Evolutionary conservation across 192 early-diverging fungal species (phyloP).

Genomic region (Coemansia sp.): DNA sequence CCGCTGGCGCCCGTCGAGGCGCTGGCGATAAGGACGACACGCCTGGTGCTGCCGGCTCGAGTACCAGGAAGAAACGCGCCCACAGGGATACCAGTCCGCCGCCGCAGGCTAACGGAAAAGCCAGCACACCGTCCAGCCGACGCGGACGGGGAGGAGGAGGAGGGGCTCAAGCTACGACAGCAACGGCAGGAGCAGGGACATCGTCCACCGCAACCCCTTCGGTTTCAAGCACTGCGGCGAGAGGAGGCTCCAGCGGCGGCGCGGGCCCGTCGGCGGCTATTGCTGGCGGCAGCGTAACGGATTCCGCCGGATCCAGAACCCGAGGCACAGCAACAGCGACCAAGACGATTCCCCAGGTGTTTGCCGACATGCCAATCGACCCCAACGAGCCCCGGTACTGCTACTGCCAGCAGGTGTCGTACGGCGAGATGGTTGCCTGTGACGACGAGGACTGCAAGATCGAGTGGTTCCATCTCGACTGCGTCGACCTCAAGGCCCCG

Average conservation of each 20-base stretch:
- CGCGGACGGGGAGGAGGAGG: slow-evolving; percentile 13
- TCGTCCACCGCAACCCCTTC: too few species aligned
- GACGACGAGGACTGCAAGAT: slow-evolving; percentile 90
- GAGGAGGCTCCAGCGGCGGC: neutral
- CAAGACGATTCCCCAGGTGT: slow-evolving; percentile 27
- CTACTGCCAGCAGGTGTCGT: slow-evolving; percentile 93
- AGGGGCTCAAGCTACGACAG: neutral
- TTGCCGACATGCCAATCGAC: slow-evolving; percentile 80
- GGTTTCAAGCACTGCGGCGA: neutral
- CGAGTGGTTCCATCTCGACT: slow-evolving; percentile 98
- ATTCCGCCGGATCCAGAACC: slow-evolving; percentile 2
- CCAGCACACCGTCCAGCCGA: slow-evolving; percentile 19
- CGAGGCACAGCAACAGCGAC: slow-evolving; percentile 1
- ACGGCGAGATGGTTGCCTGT: slow-evolving; percentile 97
- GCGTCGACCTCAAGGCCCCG: slow-evolving; percentile 84
- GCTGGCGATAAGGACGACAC: neutral
- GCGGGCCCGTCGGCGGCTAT: slow-evolving; percentile 2
- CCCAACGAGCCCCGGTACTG: slow-evolving; percentile 98
- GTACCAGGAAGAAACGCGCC: neutral
- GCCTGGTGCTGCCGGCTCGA: neutral
- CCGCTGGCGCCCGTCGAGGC: neutral
- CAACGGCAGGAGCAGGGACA: neutral
- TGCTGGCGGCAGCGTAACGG: neutral
- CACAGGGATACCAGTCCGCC: slow-evolving; percentile 8
- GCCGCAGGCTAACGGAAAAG: slow-evolving; percentile 10